A percentile compares a stretch with the other conserved stretches of the same genome.
phyloP scores from a whole-genome alignment of 148 eudicot genomes.

The Fagopyrum esculentum region DNA sequence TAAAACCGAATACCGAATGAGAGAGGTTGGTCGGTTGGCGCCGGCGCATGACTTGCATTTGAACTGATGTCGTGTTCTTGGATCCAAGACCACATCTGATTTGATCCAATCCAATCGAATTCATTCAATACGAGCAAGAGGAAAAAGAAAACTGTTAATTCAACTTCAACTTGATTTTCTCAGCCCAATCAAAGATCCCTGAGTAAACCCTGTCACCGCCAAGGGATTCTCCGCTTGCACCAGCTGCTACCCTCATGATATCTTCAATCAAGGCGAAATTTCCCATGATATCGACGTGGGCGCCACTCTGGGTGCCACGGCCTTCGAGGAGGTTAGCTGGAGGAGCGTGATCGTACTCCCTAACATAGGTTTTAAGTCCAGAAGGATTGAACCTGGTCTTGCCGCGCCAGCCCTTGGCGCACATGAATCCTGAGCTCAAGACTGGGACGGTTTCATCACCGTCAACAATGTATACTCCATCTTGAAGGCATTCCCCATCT shows the following conservation, averaged over 20 bases:
- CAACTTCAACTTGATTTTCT: conserved; percentile 56
- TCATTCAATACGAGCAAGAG: not conserved
- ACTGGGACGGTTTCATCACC: conserved; percentile 96
- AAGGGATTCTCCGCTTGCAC: conserved; percentile 65
- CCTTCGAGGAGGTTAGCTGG: conserved; percentile 85
- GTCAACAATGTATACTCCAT: conserved; percentile 62
- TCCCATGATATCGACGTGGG: conserved; percentile 94
- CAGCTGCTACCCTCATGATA: conserved; percentile 82
- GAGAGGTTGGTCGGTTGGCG: not conserved
- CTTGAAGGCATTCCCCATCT: conserved; percentile 37
- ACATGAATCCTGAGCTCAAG: conserved; percentile 88
- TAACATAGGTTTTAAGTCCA: conserved; percentile 50
- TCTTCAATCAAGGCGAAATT: conserved; percentile 92
- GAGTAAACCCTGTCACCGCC: conserved; percentile 90
- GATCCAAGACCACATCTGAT: not conserved
- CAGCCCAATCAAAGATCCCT: conserved; percentile 78
- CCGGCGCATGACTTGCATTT: not conserved
- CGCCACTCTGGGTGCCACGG: conserved; percentile 94
- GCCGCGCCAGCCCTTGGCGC: conserved; percentile 98
- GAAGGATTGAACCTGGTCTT: conserved; percentile 85
- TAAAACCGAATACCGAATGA: not conserved
- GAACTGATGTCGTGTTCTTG: not conserved
- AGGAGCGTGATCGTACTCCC: conserved; percentile 91
- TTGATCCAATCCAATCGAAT: not conserved
- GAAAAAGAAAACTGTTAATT: conserved; percentile 1